Base-by-base conservation (phyloP, 2,329 filamentous ascomycete genomes). In the Fonsecaea nubica region DNA sequence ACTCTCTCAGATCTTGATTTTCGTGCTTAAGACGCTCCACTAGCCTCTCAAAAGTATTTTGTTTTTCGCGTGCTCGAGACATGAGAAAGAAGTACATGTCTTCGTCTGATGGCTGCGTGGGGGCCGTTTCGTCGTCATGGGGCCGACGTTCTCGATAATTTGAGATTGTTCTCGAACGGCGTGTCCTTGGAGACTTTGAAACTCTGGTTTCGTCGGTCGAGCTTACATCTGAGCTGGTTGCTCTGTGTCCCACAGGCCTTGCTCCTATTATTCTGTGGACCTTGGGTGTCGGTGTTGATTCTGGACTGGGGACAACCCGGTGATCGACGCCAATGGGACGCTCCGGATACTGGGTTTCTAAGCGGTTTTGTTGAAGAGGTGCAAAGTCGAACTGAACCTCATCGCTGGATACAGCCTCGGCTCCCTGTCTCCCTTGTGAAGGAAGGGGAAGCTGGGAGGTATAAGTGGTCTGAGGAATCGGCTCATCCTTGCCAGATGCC, bases 21-120 rank as follows among this genome's bases (percentile, higher is more conserved):
- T 69, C 60, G 12, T 33, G 35, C 21, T 65, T 60, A n/a, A 71
- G 54, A 32, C 45, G 5, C 35, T 61, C 30, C n/a, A 25, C 25
- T 25, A 63, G 30, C 48, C 57, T 62, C 12, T 63, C 63, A 13
- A 58, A 40, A 33, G 56, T 36, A 18, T 57, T n/a, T 12, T 38
- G 15, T 12, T 33, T 58, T 13, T 69, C 57, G 42, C 69, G 59
- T 7, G 45, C 56, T 30, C 69, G 67, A 33, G 67, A 52, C 67
- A 71, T 64, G n/a, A 71, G 61, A 8, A 72, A 53, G 38, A 70
- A 65, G 25, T 69, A 18, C 33, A 72, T 42, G 35, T 72, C 71
- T 36, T 72, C 69, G 52, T 71, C 69, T 40, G 69, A 68, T 2
- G 69, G 65, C 50, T 50, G 50, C 12, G 33, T 45, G 2, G n/a